These are phyloP conservation scores for Fusarium scirpi DNA, from an alignment of 2,329 filamentous ascomycete genomes.

Conservation along the genomic window DNA sequence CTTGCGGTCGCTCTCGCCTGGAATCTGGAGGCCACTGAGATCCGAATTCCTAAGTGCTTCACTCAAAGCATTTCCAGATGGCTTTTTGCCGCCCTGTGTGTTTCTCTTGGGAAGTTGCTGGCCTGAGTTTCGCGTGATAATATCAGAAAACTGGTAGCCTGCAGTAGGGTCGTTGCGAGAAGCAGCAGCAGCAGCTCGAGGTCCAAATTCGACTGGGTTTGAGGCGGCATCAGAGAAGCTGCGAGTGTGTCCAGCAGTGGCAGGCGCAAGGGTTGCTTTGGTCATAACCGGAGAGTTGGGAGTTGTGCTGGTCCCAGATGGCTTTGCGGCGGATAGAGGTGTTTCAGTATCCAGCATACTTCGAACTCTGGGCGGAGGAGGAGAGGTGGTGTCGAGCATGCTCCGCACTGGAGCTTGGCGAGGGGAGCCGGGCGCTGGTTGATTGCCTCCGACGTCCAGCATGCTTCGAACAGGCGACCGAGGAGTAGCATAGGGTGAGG, in stretches of 20 bases:
- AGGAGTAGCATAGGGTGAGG: constrained; percentile 67
- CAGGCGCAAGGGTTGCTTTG: constrained; percentile 38
- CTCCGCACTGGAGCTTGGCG: constrained; percentile 73
- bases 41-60: constrained; percentile 67
- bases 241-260: constrained; percentile 51
- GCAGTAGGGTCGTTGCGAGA: constrained; percentile 58
- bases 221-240: constrained; percentile 67
- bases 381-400: constrained; percentile 52
- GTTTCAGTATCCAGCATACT: constrained; percentile 66
- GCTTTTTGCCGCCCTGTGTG: constrained; percentile 57
- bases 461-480: constrained; percentile 74
- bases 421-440: constrained; percentile 48
- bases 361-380: constrained; percentile 56
- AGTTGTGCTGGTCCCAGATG: constrained; percentile 50
- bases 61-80: constrained; percentile 57
- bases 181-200: constrained; percentile 42
- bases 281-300: constrained; percentile 50
- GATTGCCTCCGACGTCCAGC: constrained; percentile 42
- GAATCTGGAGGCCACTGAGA: constrained; percentile 62
- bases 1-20: constrained; percentile 59
- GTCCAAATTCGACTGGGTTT: constrained; percentile 61
- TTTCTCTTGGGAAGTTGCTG: constrained; percentile 64
- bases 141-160: constrained; percentile 72
- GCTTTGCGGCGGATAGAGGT: constrained; percentile 46
- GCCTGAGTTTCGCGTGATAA: constrained; percentile 64